Conservation (phyloP, 352 stramenopile genomes). For the Globisporangium barbulae region DNA sequence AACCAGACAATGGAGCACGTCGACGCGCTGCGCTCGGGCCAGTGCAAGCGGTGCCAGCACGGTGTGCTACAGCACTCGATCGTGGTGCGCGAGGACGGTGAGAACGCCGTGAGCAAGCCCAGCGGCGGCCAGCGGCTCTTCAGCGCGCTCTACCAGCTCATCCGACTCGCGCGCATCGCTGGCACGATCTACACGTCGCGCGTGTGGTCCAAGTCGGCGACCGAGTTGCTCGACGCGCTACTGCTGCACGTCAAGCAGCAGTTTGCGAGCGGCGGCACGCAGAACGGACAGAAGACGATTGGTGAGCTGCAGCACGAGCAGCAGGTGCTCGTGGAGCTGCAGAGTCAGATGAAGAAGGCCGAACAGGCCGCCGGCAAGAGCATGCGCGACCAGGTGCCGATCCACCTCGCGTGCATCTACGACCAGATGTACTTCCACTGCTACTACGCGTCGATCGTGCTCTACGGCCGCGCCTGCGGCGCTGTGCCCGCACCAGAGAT, state of each 20-base stretch:
- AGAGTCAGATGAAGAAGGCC: slow-evolving; percentile 44
- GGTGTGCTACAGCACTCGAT: slow-evolving; percentile 66
- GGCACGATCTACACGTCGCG: slow-evolving; percentile 55
- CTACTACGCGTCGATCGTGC: slow-evolving; percentile 68
- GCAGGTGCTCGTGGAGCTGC: slow-evolving; percentile 49
- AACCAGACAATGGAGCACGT: slow-evolving; percentile 20
- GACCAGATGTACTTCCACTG: slow-evolving; percentile 84
- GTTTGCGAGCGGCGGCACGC: slow-evolving; percentile 43
- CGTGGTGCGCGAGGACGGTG: slow-evolving; percentile 33
- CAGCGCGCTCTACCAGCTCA: slow-evolving; percentile 50
- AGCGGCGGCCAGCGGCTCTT: slow-evolving; percentile 67
- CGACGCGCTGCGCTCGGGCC: slow-evolving; percentile 28
- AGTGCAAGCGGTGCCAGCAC: slow-evolving; percentile 69
- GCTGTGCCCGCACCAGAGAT: slow-evolving; percentile 53
- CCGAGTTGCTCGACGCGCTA: slow-evolving; percentile 47
- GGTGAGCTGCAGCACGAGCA: slow-evolving; percentile 50
- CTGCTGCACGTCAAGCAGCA: slow-evolving; percentile 52
- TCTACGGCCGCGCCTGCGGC: slow-evolving; percentile 63
- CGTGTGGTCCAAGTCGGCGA: slow-evolving; percentile 51
- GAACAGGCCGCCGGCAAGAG: slow-evolving; percentile 41
- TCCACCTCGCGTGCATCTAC: slow-evolving; percentile 56
- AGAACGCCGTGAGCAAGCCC: slow-evolving; percentile 21
- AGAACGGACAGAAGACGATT: slow-evolving; percentile 65
- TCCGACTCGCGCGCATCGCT: slow-evolving; percentile 50
- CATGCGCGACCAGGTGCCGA: slow-evolving; percentile 51